Evolutionary conservation across 1,284 basidiomycete species (phyloP).

Genomic region (Rhodotorula mucilaginosa): DNA sequence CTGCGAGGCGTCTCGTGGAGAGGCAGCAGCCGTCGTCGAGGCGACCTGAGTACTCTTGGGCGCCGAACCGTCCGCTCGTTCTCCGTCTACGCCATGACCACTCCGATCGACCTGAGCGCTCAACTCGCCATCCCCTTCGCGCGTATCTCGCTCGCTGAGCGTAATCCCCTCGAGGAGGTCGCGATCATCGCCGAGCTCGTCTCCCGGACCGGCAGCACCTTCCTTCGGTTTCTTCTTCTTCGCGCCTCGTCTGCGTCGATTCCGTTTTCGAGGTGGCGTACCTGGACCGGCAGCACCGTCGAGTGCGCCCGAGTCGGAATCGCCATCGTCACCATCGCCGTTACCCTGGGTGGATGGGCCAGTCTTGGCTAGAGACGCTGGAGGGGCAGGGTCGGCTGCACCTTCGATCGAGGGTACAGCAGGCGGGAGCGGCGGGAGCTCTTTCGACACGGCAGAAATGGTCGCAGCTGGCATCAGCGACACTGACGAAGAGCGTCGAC

Average conservation of each 20-base stretch:
- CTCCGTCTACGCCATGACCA: constrained; percentile 52
- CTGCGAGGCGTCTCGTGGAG: constrained; percentile 10
- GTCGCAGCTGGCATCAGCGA: constrained; percentile 6
- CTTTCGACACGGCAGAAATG: constrained; percentile 16
- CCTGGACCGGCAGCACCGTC: neutral
- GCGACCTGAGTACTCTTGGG: neutral
- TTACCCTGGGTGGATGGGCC: neutral
- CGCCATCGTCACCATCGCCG: constrained; percentile 20
- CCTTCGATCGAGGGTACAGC: neutral
- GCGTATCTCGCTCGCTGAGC: constrained; percentile 17
- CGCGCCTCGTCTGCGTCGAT: constrained; percentile 21
- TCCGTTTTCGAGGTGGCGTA: constrained; percentile 18
- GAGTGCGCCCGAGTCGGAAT: neutral
- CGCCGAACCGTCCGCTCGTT: constrained; percentile 1
- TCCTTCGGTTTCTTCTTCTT: constrained; percentile 30
- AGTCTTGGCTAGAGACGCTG: neutral
- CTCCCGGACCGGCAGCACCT: constrained; percentile 10
- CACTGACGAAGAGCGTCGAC: constrained; percentile 18
- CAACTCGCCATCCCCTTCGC: constrained; percentile 47
- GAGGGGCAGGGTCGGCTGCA: neutral
- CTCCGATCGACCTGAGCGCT: constrained; percentile 50
- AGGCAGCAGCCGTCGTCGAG: neutral
- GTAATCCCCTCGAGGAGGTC: constrained; percentile 16
- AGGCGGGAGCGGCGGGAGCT: constrained; percentile 32
- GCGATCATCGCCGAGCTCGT: constrained; percentile 21